Percentiles rank a stretch among this genome's conserved stretches.
phyloP scores from a whole-genome alignment of 768 basidiomycete genomes.

The Strobilomyces dryophilus region DNA sequence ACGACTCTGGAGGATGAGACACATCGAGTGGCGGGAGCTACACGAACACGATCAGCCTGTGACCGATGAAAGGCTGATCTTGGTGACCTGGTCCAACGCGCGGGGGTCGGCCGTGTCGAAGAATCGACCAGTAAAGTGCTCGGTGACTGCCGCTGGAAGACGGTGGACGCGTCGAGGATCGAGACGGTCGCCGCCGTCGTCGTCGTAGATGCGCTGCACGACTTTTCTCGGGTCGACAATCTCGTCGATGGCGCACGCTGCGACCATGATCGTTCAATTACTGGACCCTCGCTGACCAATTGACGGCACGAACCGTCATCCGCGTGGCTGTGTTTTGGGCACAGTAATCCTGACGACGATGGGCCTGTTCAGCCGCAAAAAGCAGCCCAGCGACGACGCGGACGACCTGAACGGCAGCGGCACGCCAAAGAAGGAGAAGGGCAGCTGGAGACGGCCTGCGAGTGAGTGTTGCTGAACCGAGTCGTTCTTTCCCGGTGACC shows the following conservation, averaged over 20 bases:
- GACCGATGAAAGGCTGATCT: slow-evolving; percentile 6
- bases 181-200: slow-evolving; percentile 6
- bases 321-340: slow-evolving; percentile 11
- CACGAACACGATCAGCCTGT: slow-evolving; percentile 1
- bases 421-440: slow-evolving; percentile 76
- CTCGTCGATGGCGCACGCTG: slow-evolving; percentile 44
- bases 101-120: slow-evolving; percentile 30
- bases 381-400: slow-evolving; percentile 28
- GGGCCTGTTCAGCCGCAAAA: slow-evolving; percentile 59
- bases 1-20: slow-evolving; percentile 43
- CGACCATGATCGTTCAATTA: slow-evolving; percentile 42
- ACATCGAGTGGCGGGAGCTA: slow-evolving; percentile 60
- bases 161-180: not conserved
- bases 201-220: slow-evolving; percentile 46
- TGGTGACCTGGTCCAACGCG: slow-evolving; percentile 18
- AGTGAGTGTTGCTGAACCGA: slow-evolving; percentile 46
- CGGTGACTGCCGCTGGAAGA: slow-evolving; percentile 42
- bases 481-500: slow-evolving; percentile 10
- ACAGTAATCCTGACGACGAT: slow-evolving; percentile 28
- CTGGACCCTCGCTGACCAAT: slow-evolving; percentile 9
- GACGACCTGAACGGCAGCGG: slow-evolving; percentile 39
- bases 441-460: slow-evolving; percentile 76
- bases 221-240: slow-evolving; percentile 45
- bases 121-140: slow-evolving; percentile 46
- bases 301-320: not conserved